phyloP scores from a whole-genome alignment of 805 yeast genomes.

The Ogataea naganishii region DNA sequence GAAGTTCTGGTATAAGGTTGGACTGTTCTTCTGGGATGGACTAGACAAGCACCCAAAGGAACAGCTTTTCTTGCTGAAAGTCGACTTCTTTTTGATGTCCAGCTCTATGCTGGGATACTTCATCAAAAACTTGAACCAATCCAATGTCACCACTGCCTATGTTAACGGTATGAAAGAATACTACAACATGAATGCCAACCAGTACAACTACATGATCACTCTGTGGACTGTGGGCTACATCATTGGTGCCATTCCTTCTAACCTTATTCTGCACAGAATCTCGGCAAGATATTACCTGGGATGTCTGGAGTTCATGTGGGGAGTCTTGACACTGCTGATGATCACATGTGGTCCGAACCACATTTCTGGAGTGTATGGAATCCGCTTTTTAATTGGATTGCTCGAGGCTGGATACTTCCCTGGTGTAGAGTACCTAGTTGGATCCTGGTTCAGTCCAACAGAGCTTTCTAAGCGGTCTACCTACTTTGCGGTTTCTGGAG shows the following conservation, averaged over 20 bases:
- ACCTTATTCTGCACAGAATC: conserved; percentile 30
- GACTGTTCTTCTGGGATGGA: conserved; percentile 19
- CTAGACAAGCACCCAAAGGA: conserved; percentile 28
- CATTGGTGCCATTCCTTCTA: conserved; percentile 42
- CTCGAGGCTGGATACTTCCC: conserved; percentile 43
- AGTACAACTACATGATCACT: conserved; percentile 35
- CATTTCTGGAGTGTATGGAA: conserved; percentile 20
- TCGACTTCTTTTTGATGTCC: conserved; percentile 44
- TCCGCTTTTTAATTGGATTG: conserved; percentile 33
- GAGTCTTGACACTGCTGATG: conserved; percentile 29
- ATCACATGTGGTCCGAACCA: conserved; percentile 16
- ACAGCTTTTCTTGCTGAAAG: conserved; percentile 31
- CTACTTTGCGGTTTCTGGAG: conserved; percentile 26
- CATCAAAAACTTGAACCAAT: conserved; percentile 55
- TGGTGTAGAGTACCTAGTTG: conserved; percentile 35
- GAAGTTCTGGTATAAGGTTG: conserved; percentile 6
- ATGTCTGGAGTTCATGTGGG: conserved; percentile 36
- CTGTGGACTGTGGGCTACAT: conserved; percentile 44
- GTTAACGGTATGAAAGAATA: conserved; percentile 54
- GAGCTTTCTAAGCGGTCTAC: conserved; percentile 30
- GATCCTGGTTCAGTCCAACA: conserved; percentile 25
- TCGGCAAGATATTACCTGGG: conserved; percentile 38
- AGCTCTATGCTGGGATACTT: conserved; percentile 52
- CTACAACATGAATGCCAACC: conserved; percentile 42
- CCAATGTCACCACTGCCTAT: conserved; percentile 55